phyloP scores from a whole-genome alignment of 805 yeast genomes.

The Starmera quercuum region DNA sequence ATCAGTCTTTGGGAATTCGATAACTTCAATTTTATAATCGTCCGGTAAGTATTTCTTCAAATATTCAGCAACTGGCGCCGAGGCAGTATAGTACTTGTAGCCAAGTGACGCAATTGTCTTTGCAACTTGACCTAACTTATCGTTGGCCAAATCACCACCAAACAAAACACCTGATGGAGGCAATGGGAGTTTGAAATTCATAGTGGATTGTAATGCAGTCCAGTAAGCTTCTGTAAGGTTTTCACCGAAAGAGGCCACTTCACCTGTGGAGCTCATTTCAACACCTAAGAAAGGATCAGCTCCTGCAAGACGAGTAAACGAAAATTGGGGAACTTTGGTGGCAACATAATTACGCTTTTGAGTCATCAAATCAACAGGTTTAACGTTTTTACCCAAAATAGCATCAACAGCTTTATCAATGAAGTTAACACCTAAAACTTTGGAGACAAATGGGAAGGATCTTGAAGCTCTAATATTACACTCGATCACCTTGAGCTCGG shows the following conservation, averaged over 20 bases:
- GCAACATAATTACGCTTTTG: conserved; percentile 78
- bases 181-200: conserved; percentile 91
- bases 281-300: conserved; percentile 99
- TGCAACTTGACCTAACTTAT: conserved; percentile 69
- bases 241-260: conserved; percentile 93
- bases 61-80: conserved; percentile 63
- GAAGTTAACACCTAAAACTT: conserved; percentile 90
- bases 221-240: conserved; percentile 89
- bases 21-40: conserved; percentile 39
- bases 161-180: conserved; percentile 87
- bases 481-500: conserved; percentile 88
- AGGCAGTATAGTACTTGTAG: conserved; percentile 74
- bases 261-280: conserved; percentile 99
- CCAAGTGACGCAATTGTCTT: conserved; percentile 62
- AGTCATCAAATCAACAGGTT: conserved; percentile 79
- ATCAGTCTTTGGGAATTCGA: conserved; percentile 89
- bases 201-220: conserved; percentile 94
- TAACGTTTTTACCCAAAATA: conserved; percentile 56
- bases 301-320: conserved; percentile 96
- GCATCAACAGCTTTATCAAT: conserved; percentile 93
- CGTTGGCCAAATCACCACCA: conserved; percentile 85
- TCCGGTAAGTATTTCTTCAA: conserved; percentile 39
- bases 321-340: conserved; percentile 96
- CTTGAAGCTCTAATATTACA: conserved; percentile 98
- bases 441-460: conserved; percentile 98